A percentile compares a stretch with the other conserved stretches of the same genome.
These are phyloP conservation scores for Scheffersomyces coipomensis DNA, from an alignment of 805 yeast genomes.

Conservation along the genomic window DNA sequence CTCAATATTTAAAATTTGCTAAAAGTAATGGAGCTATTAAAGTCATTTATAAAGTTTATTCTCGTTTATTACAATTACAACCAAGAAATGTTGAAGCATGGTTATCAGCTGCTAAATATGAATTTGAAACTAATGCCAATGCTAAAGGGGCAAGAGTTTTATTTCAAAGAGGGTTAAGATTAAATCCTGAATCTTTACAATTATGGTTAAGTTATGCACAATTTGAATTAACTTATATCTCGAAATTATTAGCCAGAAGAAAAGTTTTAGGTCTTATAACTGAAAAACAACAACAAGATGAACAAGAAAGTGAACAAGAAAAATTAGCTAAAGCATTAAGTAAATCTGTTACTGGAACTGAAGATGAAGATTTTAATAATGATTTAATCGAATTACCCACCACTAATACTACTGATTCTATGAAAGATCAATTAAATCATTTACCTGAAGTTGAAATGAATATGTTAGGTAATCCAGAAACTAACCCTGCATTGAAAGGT, in stretches of 20 bases:
- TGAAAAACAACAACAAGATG: slow-evolving; percentile 74
- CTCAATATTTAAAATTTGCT: slow-evolving; percentile 66
- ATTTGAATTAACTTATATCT: slow-evolving; percentile 82
- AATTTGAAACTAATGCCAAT: slow-evolving; percentile 83
- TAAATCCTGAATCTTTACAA: slow-evolving; percentile 68
- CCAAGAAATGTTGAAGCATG: slow-evolving; percentile 90
- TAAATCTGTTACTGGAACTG: slow-evolving; percentile 18
- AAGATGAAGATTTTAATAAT: slow-evolving; percentile 31
- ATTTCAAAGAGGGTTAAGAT: slow-evolving; percentile 80
- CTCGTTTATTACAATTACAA: slow-evolving; percentile 76
- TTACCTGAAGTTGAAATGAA: slow-evolving; percentile 87
- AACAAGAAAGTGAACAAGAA: slow-evolving; percentile 36
- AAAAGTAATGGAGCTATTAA: slow-evolving; percentile 67
- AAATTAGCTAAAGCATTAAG: slow-evolving; percentile 37
- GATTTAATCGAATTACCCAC: slow-evolving; percentile 47
- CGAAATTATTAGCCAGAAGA: slow-evolving; percentile 81
- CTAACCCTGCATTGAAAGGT: slow-evolving; percentile 68
- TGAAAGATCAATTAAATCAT: slow-evolving; percentile 62
- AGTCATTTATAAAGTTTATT: slow-evolving; percentile 72
- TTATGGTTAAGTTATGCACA: slow-evolving; percentile 87
- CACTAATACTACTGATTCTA: slow-evolving; percentile 53
- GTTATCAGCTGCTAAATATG: slow-evolving; percentile 94
- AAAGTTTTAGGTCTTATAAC: slow-evolving; percentile 75
- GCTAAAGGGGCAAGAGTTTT: slow-evolving; percentile 85
- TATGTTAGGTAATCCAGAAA: slow-evolving; percentile 81